Evolutionary conservation across 23 red algal genomes (phyloP), one percentile per base, ranked within the genome.

Genomic region (Chondrus crispus): DNA sequence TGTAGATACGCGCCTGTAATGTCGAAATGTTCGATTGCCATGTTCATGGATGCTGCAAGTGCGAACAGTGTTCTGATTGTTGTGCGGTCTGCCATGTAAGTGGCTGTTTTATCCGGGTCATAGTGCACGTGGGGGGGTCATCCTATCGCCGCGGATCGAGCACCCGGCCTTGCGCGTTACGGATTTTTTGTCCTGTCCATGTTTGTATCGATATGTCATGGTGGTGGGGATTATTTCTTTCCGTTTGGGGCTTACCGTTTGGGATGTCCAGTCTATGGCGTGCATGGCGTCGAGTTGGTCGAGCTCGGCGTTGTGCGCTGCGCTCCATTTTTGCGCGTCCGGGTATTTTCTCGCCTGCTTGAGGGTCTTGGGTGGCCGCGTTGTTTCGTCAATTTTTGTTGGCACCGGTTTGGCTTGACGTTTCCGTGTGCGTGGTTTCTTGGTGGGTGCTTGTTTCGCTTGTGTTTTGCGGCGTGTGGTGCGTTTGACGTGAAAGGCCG

Each of bases 21-120:
- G n/a, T 84, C 80, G 51, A 84, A 84, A 35, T 84, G 54, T 62
- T 60, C 80, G 22, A 84, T 7, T 10, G 48, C 51, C 28, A 41
- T 16, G 28, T 84, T 49, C 41, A 50, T 38, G 10, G n/a, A 18
- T 51, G 76, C 47, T 4, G 46, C 44, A 7, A 82, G 9, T 32
- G 77, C 47, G 28, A 82, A 32, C 19, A 57, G 4, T 7, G 58
- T 38, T 28, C 43, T 46, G 9, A 82, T 2, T 3, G 77, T 82
- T 11, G 46, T 32, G 29, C 38, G 24, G 22, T 82, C 22, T 12
- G 77, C 38, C 38, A 82, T 8, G 35, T 53, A 54, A 11, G 48
- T 2, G 13, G 77, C 51, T 2, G 77, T 18, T 30, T 54, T 20
- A 26, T 20, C 1, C 39, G 41, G 77, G 1, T 82, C 70, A 20